Evolutionary conservation across 1,139 yeast genomes (phyloP), one percentile per base, ranked within the genome.

Genomic region (Zygotorulaspora mrakii): DNA sequence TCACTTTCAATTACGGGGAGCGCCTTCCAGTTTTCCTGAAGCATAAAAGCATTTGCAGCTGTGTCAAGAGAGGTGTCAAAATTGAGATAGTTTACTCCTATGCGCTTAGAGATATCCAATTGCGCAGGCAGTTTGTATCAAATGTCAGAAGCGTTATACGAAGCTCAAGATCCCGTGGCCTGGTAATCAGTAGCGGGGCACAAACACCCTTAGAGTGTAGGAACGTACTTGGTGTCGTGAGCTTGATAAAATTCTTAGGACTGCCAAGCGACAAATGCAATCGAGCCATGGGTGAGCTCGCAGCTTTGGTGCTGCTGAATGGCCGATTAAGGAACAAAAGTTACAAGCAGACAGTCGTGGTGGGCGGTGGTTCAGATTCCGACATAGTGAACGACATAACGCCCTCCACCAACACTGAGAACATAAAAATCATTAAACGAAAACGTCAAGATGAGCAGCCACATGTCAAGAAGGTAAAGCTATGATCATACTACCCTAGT

Each of bases 1-100:
- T 91, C 25, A 79, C 95, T 1, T 72, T 91, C 39, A 79, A 84
- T 45, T 73, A 84, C 59, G 66, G 75, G 12, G 68, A 71, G 29
- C 73, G 87, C 44, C 66, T 87, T 34, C 94, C 95, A 0, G 82
- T 79, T 52, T 85, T 77, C 60, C 67, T 91, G 49, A 82, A 84
- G 50, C 96, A 87, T 65, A 86, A 88, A 55, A 79, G 87, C 0
- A 73, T 88, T 7, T 84, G 96, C 29, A 78, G 87, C 33, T 96
- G 94, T 1, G 72, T 85, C 12, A 82, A 82, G 13, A 45, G 61
- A 12, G 98, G 98, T 1, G 74, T 88, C 33, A 79, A 79, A 50
- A 76, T 91, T 50, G 98, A 91, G 60, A 73, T 91, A 10, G 73
- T 79, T 40, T 91, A 91, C 61, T 68, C 77, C 11, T 69, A 77